phyloP scores from a whole-genome alignment of 352 stramenopile species.

The Globisporangium rhizosaccharum region DNA sequence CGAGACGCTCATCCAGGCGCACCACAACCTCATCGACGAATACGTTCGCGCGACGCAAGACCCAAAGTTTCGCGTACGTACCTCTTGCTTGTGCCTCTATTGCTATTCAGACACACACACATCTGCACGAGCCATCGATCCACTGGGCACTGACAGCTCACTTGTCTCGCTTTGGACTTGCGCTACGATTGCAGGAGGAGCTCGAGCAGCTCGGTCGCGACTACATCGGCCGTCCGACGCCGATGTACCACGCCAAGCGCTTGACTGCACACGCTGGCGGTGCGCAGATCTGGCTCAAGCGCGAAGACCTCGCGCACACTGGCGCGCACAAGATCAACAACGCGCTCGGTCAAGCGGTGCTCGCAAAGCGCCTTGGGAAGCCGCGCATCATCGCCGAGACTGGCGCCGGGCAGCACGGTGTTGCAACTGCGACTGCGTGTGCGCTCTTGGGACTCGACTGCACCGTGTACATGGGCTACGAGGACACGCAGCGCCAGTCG shows the following conservation, averaged over 20 bases:
- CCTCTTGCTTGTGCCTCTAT: no score
- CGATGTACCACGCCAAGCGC: conserved; percentile 95
- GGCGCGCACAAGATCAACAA: conserved; percentile 99
- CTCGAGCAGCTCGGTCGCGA: conserved; percentile 94
- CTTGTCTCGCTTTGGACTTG: not conserved
- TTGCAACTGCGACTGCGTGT: conserved; percentile 96
- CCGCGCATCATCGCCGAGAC: conserved; percentile 98
- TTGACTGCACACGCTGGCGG: conserved; percentile 91
- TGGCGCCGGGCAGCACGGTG: conserved; percentile 96
- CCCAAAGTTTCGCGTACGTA: conserved; percentile 77
- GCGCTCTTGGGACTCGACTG: conserved; percentile 95
- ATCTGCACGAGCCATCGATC: not conserved
- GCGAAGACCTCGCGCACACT: conserved; percentile 97
- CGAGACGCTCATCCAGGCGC: conserved; percentile 96
- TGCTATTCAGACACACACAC: no score
- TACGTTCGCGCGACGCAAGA: conserved; percentile 95
- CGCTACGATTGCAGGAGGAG: conserved; percentile 63
- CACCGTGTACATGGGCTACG: conserved; percentile 98
- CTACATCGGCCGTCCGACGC: conserved; percentile 91
- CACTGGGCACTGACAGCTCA: not conserved
- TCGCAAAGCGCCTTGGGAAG: conserved; percentile 96
- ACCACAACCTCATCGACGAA: conserved; percentile 91
- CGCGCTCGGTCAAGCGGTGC: conserved; percentile 93
- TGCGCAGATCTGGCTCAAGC: conserved; percentile 98
- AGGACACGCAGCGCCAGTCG: conserved; percentile 96